phyloP scores from a whole-genome alignment of 1,284 basidiomycete species.

The Ustilago sp. region DNA sequence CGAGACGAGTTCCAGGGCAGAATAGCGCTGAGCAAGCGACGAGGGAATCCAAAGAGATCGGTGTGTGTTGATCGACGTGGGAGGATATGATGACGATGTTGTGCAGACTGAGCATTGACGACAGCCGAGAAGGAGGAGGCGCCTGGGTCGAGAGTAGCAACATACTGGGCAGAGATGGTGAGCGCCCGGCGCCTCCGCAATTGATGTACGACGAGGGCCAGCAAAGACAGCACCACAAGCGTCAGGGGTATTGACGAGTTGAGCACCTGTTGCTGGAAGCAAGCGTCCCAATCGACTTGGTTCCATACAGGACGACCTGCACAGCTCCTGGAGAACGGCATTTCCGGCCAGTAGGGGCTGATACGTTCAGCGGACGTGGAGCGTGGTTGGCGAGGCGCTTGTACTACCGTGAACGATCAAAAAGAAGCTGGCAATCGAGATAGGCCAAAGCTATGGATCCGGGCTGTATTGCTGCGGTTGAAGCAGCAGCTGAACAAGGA shows the following conservation, averaged over 20 bases:
- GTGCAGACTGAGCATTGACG: slow-evolving; percentile 16
- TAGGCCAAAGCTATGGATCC: background rate
- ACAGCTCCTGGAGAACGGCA: slow-evolving; percentile 26
- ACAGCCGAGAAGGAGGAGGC: slow-evolving; percentile 49
- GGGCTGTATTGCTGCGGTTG: slow-evolving; percentile 2
- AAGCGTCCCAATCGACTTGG: slow-evolving; percentile 48
- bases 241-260: slow-evolving; percentile 45
- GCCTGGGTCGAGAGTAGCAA: slow-evolving; percentile 55
- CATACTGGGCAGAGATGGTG: slow-evolving; percentile 39
- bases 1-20: slow-evolving; percentile 57
- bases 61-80: slow-evolving; percentile 6
- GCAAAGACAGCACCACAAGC: slow-evolving; percentile 37
- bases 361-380: background rate
- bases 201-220: slow-evolving; percentile 39
- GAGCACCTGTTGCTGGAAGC: slow-evolving; percentile 49
- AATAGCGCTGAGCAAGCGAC: slow-evolving; percentile 36
- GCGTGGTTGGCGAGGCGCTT: background rate
- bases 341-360: background rate
- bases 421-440: background rate
- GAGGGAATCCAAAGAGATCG: slow-evolving; percentile 13
- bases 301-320: slow-evolving; percentile 41
- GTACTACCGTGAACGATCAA: background rate
- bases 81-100: slow-evolving; percentile 7
- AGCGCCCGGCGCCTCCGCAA: slow-evolving; percentile 33
- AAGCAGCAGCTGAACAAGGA: background rate